Evolutionary conservation across 768 basidiomycete species (phyloP).

Genomic region (Cyathus striatus): DNA sequence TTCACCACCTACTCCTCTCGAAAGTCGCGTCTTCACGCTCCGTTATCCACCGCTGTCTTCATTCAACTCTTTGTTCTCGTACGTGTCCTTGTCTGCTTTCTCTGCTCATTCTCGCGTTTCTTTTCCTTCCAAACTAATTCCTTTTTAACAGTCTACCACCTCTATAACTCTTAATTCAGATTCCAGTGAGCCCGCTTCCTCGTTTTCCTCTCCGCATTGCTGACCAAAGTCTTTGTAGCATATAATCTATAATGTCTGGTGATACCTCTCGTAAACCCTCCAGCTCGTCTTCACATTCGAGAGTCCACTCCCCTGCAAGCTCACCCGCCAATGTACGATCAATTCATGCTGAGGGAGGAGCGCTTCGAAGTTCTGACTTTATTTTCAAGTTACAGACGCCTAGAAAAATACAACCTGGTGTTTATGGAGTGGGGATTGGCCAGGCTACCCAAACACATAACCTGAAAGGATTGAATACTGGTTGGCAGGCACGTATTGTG

Average conservation of each 20-base stretch:
- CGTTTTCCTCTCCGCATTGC: no score
- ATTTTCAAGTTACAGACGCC: slow-evolving; percentile 31
- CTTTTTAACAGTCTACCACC: not conserved
- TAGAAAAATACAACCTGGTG: slow-evolving; percentile 38
- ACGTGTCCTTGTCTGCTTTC: not conserved
- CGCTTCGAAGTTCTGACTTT: not conserved
- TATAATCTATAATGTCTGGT: slow-evolving; percentile 27
- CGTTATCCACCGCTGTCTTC: slow-evolving; percentile 6
- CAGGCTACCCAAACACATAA: slow-evolving; percentile 32
- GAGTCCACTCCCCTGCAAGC: slow-evolving; percentile 54
- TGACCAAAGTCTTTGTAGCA: no score
- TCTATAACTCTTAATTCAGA: not conserved
- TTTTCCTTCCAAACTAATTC: not conserved
- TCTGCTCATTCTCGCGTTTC: no score
- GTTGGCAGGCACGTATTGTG: slow-evolving; percentile 63
- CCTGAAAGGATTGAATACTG: slow-evolving; percentile 50
- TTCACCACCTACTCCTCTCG: slow-evolving; percentile 6
- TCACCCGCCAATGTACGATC: slow-evolving; percentile 51
- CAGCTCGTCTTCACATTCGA: slow-evolving; percentile 62
- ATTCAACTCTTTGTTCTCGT: slow-evolving; percentile 16
- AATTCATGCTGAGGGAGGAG: not conserved
- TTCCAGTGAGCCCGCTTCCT: not conserved
- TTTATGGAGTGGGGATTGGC: slow-evolving; percentile 44
- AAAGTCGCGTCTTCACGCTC: slow-evolving; percentile 4
- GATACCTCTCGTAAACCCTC: slow-evolving; percentile 63